Percentiles rank a stretch among this genome's conserved stretches.
Conservation (phyloP, 2,329 filamentous ascomycete species). For the Nemania sp. region DNA sequence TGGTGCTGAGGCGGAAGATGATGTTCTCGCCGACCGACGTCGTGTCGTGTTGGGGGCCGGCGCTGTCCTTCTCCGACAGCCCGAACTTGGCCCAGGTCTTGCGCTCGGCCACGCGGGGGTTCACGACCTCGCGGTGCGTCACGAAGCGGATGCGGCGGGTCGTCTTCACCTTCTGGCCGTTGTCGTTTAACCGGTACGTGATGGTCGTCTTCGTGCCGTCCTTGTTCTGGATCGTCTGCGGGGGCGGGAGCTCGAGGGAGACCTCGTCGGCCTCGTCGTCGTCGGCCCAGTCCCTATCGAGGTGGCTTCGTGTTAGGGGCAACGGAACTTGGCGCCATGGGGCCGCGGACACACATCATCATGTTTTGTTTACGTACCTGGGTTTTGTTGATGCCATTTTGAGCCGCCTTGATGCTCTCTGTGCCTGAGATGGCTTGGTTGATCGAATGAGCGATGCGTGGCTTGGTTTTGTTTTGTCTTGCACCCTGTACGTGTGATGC, state of each 20-base stretch:
- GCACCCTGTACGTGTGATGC: background rate
- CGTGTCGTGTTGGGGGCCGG: slow-evolving; percentile 84
- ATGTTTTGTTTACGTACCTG: slow-evolving; percentile 15
- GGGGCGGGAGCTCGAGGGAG: slow-evolving; percentile 71
- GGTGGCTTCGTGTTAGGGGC: slow-evolving; percentile 6
- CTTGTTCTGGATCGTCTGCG: slow-evolving; percentile 93
- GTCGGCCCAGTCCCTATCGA: slow-evolving; percentile 82
- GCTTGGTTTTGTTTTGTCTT: background rate
- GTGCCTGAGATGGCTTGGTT: background rate
- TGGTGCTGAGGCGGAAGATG: slow-evolving; percentile 88
- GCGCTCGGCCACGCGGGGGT: slow-evolving; percentile 94
- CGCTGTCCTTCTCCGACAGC: slow-evolving; percentile 78
- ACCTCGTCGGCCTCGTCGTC: slow-evolving; percentile 86
- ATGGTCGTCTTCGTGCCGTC: slow-evolving; percentile 97
- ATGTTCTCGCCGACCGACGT: slow-evolving; percentile 98
- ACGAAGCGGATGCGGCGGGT: slow-evolving; percentile 94
- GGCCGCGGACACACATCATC: background rate
- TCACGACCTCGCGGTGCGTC: slow-evolving; percentile 89
- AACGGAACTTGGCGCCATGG: background rate
- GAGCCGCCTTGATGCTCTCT: background rate
- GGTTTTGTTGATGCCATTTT: slow-evolving; percentile 35
- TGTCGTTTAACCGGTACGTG: slow-evolving; percentile 87
- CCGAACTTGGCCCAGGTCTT: slow-evolving; percentile 95
- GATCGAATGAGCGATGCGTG: background rate
- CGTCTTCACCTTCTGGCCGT: slow-evolving; percentile 95